These are phyloP conservation scores for Hydnomerulius pinastri DNA, from an alignment of 768 basidiomycete species.

Conservation along the genomic window DNA sequence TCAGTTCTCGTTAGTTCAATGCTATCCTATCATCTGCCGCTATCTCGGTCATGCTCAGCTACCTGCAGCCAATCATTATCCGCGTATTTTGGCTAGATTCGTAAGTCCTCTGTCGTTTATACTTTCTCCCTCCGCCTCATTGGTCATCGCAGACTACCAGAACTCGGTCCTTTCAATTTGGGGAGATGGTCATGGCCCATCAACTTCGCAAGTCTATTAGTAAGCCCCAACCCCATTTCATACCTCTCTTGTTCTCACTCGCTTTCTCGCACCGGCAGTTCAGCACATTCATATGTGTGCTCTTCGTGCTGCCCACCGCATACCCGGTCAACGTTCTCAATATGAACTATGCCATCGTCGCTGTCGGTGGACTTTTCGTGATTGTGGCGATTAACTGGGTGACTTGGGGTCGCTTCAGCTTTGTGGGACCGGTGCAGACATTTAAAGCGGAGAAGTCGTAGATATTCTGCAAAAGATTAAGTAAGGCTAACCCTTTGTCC, in stretches of 20 bases:
- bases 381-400: constrained; percentile 49
- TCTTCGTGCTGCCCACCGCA: constrained; percentile 59
- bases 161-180: constrained; percentile 52
- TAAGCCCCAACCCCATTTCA: constrained; percentile 22
- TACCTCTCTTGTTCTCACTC: background rate
- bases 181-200: constrained; percentile 55
- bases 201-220: constrained; percentile 49
- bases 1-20: constrained; percentile 48
- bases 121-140: background rate
- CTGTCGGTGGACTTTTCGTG: constrained; percentile 47
- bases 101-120: constrained; percentile 29
- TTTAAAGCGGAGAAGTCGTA: constrained; percentile 1
- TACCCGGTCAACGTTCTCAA: constrained; percentile 48
- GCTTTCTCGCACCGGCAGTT: constrained; percentile 50
- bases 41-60: constrained; percentile 59
- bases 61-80: constrained; percentile 58
- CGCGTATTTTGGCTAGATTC: constrained; percentile 58
- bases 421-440: constrained; percentile 48
- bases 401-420: constrained; percentile 47
- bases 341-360: constrained; percentile 62
- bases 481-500: too few species aligned
- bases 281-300: constrained; percentile 50
- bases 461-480: background rate
- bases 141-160: constrained; percentile 38
- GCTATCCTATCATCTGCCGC: constrained; percentile 58